Percentiles rank a stretch among this genome's conserved stretches.
These are phyloP conservation scores for Nitzschia inconspicua DNA, from an alignment of 108 stramenopile species.

Conservation along the genomic window DNA sequence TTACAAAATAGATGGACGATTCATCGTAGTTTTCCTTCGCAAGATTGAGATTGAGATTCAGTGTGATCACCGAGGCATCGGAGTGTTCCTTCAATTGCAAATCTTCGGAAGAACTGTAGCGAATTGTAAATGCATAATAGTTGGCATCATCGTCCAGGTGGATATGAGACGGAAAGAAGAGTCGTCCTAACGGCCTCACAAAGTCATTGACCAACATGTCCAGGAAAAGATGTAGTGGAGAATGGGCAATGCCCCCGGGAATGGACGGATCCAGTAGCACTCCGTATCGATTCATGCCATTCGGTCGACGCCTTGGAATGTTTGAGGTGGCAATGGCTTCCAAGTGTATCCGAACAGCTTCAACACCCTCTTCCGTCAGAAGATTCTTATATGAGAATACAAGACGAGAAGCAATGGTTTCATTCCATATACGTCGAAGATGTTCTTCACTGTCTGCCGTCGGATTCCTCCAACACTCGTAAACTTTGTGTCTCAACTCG, in stretches of 20 bases:
- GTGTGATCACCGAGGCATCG: constrained; percentile 54
- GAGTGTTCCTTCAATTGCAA: constrained; percentile 54
- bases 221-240: constrained; percentile 13
- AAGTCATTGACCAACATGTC: constrained; percentile 28
- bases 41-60: constrained; percentile 66
- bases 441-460: background rate
- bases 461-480: background rate
- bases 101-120: constrained; percentile 40
- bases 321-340: constrained; percentile 16
- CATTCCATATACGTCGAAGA: too few relatives aligned
- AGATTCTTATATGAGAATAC: constrained; percentile 2
- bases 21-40: constrained; percentile 40
- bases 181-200: constrained; percentile 43
- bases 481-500: constrained; percentile 2
- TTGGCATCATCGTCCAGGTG: constrained; percentile 32
- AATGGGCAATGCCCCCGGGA: constrained; percentile 36
- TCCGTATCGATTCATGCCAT: constrained; percentile 73
- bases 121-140: constrained; percentile 57
- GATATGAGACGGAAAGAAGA: constrained; percentile 37
- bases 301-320: constrained; percentile 66
- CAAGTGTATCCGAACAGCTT: constrained; percentile 13
- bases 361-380: constrained; percentile 8
- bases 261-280: constrained; percentile 38
- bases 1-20: constrained; percentile 36
- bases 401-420: too few relatives aligned